Conservation (phyloP, 148 eudicot species). For the Silene uniflora region DNA sequence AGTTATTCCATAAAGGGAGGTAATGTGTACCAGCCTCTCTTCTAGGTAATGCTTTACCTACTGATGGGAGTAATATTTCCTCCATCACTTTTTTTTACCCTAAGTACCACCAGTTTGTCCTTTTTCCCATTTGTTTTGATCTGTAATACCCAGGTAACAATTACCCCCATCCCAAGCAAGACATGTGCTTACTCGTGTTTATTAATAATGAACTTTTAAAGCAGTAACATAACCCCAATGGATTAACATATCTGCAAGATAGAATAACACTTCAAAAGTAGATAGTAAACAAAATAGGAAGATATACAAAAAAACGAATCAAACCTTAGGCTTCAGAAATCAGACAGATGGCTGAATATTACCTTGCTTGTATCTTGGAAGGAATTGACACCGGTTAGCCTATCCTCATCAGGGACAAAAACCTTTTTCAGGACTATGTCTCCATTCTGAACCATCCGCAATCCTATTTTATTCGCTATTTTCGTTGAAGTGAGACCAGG, state of each 20-base stretch:
- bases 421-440: constrained; percentile 70
- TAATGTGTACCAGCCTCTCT: too few species aligned
- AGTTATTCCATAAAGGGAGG: too few species aligned
- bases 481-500: constrained; percentile 85
- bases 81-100: too few species aligned
- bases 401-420: constrained; percentile 84
- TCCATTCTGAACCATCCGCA: constrained; percentile 92
- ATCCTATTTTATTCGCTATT: constrained; percentile 81
- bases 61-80: too few species aligned
- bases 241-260: constrained; percentile 5
- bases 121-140: too few species aligned
- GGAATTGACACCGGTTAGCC: constrained; percentile 81
- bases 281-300: neutral
- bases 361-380: constrained; percentile 93
- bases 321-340: neutral
- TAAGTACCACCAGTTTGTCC: too few species aligned
- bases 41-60: too few species aligned
- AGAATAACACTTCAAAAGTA: neutral
- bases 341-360: constrained; percentile 11
- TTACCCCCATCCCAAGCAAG: too few species aligned
- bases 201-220: too few species aligned
- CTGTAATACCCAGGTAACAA: too few species aligned
- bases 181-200: too few species aligned
- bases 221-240: neutral
- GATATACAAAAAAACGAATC: neutral